A percentile compares a stretch with the other conserved stretches of the same genome.
These are phyloP conservation scores for Syzygium jambos DNA, from an alignment of 345 rosid genomes.

Conservation along the genomic window DNA sequence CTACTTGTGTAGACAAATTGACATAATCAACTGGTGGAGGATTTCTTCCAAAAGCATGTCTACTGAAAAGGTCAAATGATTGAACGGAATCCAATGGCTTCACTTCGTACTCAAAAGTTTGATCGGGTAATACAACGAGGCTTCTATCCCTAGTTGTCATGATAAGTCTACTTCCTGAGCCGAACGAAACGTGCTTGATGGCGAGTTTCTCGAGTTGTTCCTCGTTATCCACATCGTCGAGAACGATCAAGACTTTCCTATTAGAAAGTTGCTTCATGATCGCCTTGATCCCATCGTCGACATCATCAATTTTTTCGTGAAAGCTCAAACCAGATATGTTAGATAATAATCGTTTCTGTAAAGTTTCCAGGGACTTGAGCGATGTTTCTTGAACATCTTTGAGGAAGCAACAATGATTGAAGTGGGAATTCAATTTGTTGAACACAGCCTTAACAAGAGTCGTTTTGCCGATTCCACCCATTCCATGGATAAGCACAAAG, in stretches of 20 bases:
- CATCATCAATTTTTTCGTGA: neutral
- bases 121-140: neutral
- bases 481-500: neutral
- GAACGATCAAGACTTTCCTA: neutral
- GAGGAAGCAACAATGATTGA: neutral
- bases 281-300: neutral
- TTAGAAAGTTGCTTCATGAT: neutral
- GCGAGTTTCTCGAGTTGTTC: neutral
- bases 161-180: neutral
- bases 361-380: neutral
- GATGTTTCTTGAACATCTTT: neutral
- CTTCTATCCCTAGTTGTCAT: neutral
- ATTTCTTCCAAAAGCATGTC: neutral
- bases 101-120: neutral
- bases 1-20: neutral
- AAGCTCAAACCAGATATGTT: neutral
- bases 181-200: neutral
- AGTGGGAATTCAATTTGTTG: neutral
- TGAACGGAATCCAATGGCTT: neutral
- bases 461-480: neutral
- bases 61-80: neutral
- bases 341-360: neutral
- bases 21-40: neutral
- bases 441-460: neutral
- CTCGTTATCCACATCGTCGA: fast-evolving